A percentile compares a stretch with the other conserved stretches of the same genome.
These are phyloP conservation scores for Schizophyllum amplum DNA, from an alignment of 1,284 basidiomycete species.

Conservation along the genomic window DNA sequence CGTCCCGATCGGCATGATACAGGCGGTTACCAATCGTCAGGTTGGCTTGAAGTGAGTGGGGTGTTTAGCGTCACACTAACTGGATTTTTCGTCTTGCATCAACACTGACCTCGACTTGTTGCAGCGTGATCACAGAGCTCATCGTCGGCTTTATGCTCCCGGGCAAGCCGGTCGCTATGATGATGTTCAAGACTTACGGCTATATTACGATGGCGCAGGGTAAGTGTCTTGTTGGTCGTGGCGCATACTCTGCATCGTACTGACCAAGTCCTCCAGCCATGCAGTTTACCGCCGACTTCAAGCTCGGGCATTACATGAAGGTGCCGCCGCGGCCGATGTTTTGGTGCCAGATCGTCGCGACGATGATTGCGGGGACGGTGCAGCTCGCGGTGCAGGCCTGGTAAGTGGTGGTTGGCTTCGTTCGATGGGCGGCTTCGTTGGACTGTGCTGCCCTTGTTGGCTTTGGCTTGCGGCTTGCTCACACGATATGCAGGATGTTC, in stretches of 20 bases:
- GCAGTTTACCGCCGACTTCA: constrained; percentile 58
- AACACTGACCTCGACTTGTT: background rate
- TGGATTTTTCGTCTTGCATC: constrained; percentile 7
- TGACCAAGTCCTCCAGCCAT: constrained; percentile 23
- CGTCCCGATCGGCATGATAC: constrained; percentile 43
- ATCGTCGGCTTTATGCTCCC: constrained; percentile 47
- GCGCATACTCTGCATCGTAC: background rate
- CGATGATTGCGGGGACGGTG: constrained; percentile 39
- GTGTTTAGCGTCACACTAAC: constrained; percentile 23
- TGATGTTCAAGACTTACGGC: constrained; percentile 49
- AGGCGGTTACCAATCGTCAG: constrained; percentile 45
- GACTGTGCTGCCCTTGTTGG: background rate
- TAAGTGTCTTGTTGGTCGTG: constrained; percentile 5
- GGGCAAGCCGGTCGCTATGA: constrained; percentile 48
- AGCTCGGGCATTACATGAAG: constrained; percentile 71
- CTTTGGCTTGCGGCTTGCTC: too few species aligned
- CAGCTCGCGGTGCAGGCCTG: constrained; percentile 44
- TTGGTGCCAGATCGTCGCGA: constrained; percentile 35
- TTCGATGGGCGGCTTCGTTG: too few species aligned
- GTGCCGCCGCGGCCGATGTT: constrained; percentile 32
- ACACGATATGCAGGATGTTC: constrained; percentile 26
- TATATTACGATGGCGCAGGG: constrained; percentile 40
- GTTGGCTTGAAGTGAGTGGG: constrained; percentile 40
- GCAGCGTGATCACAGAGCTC: constrained; percentile 48
- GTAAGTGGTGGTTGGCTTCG: constrained; percentile 8